phyloP scores from a whole-genome alignment of 2,329 filamentous ascomycete genomes.

The Exserohilum turcica region DNA sequence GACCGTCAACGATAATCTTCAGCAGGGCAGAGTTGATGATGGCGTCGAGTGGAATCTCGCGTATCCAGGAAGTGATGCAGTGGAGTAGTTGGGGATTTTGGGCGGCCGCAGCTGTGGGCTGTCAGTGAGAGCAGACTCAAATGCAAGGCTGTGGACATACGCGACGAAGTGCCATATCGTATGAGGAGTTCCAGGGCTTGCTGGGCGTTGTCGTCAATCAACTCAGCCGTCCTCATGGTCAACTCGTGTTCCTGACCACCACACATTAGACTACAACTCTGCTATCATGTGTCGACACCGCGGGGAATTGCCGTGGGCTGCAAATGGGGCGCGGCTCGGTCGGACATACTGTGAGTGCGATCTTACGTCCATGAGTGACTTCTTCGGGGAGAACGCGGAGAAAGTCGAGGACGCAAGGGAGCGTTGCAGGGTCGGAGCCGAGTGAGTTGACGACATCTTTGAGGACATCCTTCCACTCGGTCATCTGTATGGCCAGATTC shows the following conservation, averaged over 20 bases:
- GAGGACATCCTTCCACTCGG: slow-evolving; percentile 91
- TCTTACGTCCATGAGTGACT: slow-evolving; percentile 98
- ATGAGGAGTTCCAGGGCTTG: slow-evolving; percentile 86
- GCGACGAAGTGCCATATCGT: slow-evolving; percentile 88
- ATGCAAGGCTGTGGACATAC: slow-evolving; percentile 59
- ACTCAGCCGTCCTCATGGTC: slow-evolving; percentile 78
- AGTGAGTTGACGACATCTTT: slow-evolving; percentile 78
- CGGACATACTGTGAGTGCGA: slow-evolving; percentile 97
- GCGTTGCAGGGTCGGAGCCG: slow-evolving; percentile 74
- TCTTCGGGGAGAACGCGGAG: slow-evolving; percentile 96
- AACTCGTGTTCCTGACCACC: slow-evolving; percentile 87
- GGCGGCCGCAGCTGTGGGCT: slow-evolving; percentile 65
- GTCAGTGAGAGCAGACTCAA: slow-evolving; percentile 16
- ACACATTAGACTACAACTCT: slow-evolving; percentile 51
- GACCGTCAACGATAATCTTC: slow-evolving; percentile 76
- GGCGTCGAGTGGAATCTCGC: slow-evolving; percentile 83
- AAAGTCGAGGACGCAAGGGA: slow-evolving; percentile 92
- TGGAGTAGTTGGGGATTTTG: slow-evolving; percentile 90
- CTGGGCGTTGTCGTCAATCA: slow-evolving; percentile 87
- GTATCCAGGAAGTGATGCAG: slow-evolving; percentile 95
- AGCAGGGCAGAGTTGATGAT: slow-evolving; percentile 87
- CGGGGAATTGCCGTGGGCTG: slow-evolving; percentile 46
- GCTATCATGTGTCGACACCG: slow-evolving; percentile 42
- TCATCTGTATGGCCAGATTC: slow-evolving; percentile 95
- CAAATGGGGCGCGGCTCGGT: slow-evolving; percentile 50